Percentiles rank a stretch among this genome's conserved stretches.
These are phyloP conservation scores for barrel medic (Medicago truncatula) DNA, from an alignment of 306 rosid species.

Conservation along the genomic window MtrunA17r5.0-ANR NC_053043.1:6960501-6961000, in stretches of 20 bases:
- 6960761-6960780: not conserved
- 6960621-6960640: too few species aligned
- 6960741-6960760: slow-evolving; percentile 5
- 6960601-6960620: too few species aligned
- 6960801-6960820: not conserved
- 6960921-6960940: slow-evolving; percentile 59
- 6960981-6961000: slow-evolving; percentile 62
- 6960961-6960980: slow-evolving; percentile 63
- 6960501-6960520: too few species aligned
- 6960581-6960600: too few species aligned
- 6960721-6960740: not conserved
- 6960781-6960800: not conserved
- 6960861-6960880: slow-evolving; percentile 52
- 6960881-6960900: slow-evolving; percentile 65
- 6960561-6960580: too few species aligned
- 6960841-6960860: slow-evolving; percentile 56
- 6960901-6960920: slow-evolving; percentile 46
- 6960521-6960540: too few species aligned
- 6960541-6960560: too few species aligned
- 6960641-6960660: too few species aligned
- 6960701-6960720: too few species aligned
- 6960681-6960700: too few species aligned
- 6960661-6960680: too few species aligned
- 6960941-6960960: slow-evolving; percentile 47
- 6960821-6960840: slow-evolving; percentile 54